Percentiles rank a stretch among this genome's conserved stretches.
Conservation (phyloP, 2,329 filamentous ascomycete genomes). For the Triangularia verruculosa region DNA sequence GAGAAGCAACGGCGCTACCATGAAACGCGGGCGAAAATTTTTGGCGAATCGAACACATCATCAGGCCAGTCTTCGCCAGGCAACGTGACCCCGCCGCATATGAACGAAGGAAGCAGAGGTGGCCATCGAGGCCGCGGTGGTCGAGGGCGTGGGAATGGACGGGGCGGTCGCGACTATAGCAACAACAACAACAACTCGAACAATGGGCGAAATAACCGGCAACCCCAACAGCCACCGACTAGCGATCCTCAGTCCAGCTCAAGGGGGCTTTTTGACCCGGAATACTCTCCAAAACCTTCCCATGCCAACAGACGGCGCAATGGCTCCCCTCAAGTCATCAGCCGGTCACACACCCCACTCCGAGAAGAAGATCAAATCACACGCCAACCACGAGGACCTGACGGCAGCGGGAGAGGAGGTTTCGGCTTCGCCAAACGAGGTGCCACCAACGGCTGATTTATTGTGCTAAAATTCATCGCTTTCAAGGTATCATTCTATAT, state of each 20-base stretch:
- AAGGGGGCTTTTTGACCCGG: conserved; percentile 75
- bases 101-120: conserved; percentile 41
- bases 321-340: conserved; percentile 35
- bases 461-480: conserved; percentile 25
- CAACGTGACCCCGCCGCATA: conserved; percentile 57
- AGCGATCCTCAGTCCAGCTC: conserved; percentile 32
- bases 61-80: conserved; percentile 62
- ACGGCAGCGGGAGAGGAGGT: conserved; percentile 70
- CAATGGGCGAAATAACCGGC: conserved; percentile 18
- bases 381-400: conserved; percentile 73
- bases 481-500: not conserved
- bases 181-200: not conserved
- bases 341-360: conserved; percentile 41
- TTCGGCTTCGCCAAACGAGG: conserved; percentile 72
- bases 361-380: conserved; percentile 66
- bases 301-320: conserved; percentile 43
- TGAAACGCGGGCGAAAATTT: conserved; percentile 82
- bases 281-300: conserved; percentile 61
- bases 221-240: conserved; percentile 31
- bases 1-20: conserved; percentile 91
- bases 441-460: conserved; percentile 43
- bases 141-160: conserved; percentile 40
- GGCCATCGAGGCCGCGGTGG: conserved; percentile 40
- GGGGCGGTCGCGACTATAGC: conserved; percentile 33
- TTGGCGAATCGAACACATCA: conserved; percentile 60